Percentiles rank a stretch among this genome's conserved stretches.
phyloP scores from a whole-genome alignment of 2,329 filamentous ascomycete species.

The Ceratocystis destructans region DNA sequence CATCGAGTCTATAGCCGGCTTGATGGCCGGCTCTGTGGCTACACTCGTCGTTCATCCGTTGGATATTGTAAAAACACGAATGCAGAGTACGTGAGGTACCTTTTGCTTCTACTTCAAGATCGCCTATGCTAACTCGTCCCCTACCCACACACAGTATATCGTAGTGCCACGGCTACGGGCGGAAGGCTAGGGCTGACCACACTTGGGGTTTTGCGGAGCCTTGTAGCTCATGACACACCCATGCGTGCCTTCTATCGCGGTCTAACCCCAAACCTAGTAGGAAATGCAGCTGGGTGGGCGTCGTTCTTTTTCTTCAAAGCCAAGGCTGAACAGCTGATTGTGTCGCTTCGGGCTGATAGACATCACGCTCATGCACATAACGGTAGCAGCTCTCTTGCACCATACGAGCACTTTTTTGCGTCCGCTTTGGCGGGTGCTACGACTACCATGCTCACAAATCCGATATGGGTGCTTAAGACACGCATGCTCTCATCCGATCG shows the following conservation, averaged over 20 bases:
- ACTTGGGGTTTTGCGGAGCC: conserved; percentile 38
- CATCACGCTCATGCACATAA: neutral
- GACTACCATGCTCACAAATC: conserved; percentile 77
- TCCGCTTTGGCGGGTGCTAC: conserved; percentile 57
- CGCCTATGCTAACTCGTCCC: neutral
- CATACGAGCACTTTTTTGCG: conserved; percentile 66
- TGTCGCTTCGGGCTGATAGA: conserved; percentile 23
- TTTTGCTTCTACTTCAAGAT: neutral
- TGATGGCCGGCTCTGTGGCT: conserved; percentile 74
- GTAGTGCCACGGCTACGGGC: neutral
- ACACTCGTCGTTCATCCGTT: conserved; percentile 84
- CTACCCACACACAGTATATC: conserved; percentile 6
- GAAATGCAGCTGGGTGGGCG: conserved; percentile 81
- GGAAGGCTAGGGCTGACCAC: conserved; percentile 32
- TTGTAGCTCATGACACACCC: conserved; percentile 39
- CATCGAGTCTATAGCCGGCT: conserved; percentile 78
- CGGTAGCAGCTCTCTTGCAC: conserved; percentile 33
- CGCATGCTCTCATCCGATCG: conserved; percentile 84
- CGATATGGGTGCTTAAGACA: conserved; percentile 96
- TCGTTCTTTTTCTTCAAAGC: conserved; percentile 76
- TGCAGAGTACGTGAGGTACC: conserved; percentile 54
- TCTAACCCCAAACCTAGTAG: conserved; percentile 75
- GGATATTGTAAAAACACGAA: conserved; percentile 89
- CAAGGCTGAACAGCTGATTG: conserved; percentile 36
- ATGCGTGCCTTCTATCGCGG: conserved; percentile 72